These are phyloP conservation scores for Ganoderma sinense DNA, from an alignment of 1,284 basidiomycete species.

Conservation along the genomic window DNA sequence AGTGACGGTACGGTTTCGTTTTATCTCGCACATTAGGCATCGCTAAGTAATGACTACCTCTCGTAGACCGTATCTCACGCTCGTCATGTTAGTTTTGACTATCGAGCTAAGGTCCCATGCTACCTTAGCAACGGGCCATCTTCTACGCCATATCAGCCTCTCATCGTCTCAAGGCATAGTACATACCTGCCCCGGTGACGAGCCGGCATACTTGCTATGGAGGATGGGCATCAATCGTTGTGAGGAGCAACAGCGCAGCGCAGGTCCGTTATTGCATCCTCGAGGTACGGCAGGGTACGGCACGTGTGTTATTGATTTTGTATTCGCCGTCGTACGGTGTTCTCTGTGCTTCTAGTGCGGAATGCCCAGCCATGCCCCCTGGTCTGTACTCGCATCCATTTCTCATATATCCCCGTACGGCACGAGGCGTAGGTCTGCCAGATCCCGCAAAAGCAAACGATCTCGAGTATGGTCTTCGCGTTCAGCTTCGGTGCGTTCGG, in stretches of 20 bases:
- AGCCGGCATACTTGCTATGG: not conserved
- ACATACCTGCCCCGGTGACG: not conserved
- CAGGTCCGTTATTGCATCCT: not conserved
- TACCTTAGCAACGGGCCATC: not conserved
- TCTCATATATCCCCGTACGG: not conserved
- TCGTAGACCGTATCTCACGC: not conserved
- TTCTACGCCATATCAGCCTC: not conserved
- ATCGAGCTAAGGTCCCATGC: not conserved
- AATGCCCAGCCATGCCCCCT: not conserved
- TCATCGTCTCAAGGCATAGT: not conserved
- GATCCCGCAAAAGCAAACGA: not conserved
- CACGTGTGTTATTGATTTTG: not conserved
- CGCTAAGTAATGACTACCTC: not conserved
- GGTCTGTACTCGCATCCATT: not conserved
- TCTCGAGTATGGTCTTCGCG: not conserved
- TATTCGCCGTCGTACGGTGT: not conserved
- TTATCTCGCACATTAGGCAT: not conserved
- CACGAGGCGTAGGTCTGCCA: not conserved
- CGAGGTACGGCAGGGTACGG: too few relatives aligned
- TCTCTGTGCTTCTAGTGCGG: not conserved
- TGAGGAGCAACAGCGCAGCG: not conserved
- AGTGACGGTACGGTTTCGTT: too few relatives aligned
- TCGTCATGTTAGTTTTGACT: not conserved
- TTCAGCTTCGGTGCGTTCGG: conserved; percentile 23
- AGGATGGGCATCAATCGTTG: not conserved